Evolutionary conservation across 495 filamentous ascomycete species (phyloP), one percentile per base, ranked within the genome.

Genomic region (Podospora anserina): DNA sequence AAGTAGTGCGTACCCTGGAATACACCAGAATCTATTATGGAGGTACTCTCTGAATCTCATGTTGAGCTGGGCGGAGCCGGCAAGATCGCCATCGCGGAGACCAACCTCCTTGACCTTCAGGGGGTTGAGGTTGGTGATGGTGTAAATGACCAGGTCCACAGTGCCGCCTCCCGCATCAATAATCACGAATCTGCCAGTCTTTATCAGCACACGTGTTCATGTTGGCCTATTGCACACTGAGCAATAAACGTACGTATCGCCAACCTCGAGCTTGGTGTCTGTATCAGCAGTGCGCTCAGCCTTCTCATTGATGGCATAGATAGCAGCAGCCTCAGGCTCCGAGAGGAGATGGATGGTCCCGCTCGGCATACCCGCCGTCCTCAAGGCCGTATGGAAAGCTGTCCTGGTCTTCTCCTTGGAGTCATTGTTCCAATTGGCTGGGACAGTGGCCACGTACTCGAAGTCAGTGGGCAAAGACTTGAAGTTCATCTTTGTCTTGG

Each of bases 111-210:
- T 74, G 3, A 86, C 77, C 67, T 81, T 74, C 1, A 86, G 76
- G n/a, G 84, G 84, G 23, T 79, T 74, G 3, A 84, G 73, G 19
- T 78, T 74, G 18, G 82, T 82, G 64, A 90, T 82, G 65, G 83
- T 83, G 77, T 88, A 82, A 1, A 78, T 78, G 18, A 88, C 87
- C 9, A 87, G 72, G 65, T 88, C 87, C 0, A 88, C 86, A 0
- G 86, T 88, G 6, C 85, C 87, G 0, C 86, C 87, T 30, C 86
- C 85, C 0, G 85, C 86, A 75, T 89, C 87, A 66, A 84, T 84
- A 2, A 89, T 68, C 27, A 88, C 78, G 56, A 89, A 84, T 16
- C 80, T 86, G 39, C 20, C 4, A 11, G 39, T 49, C 39, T 49
- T 11, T 11, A 13, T 49, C 15, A 49, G 9, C 39, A 49, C 39